phyloP scores from a whole-genome alignment of 129 eudicot genomes.

The Escallonia rubra region DNA sequence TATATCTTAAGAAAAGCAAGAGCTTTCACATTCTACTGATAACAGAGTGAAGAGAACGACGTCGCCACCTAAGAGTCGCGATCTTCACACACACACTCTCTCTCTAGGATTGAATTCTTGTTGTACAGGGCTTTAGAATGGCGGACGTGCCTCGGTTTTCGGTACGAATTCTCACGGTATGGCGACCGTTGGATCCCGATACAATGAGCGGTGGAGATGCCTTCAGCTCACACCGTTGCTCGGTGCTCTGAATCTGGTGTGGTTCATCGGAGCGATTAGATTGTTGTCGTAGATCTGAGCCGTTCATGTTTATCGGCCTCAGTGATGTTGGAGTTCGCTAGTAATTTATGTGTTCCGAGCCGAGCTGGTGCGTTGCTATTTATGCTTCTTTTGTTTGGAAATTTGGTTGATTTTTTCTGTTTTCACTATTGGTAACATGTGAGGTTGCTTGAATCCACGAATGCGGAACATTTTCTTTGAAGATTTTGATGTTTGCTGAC shows the following conservation, averaged over 20 bases:
- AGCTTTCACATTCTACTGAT: conserved; percentile 6
- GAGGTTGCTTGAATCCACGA: conserved; percentile 1
- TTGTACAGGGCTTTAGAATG: not conserved
- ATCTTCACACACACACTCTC: not conserved
- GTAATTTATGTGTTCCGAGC: conserved; percentile 9
- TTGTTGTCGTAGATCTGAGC: conserved; percentile 37
- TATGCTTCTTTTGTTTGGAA: conserved; percentile 7
- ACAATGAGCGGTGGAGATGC: conserved; percentile 14
- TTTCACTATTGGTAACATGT: conserved; percentile 2
- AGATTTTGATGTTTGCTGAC: not conserved
- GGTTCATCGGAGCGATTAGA: conserved; percentile 5
- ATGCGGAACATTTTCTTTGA: not conserved
- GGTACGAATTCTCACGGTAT: conserved; percentile 14
- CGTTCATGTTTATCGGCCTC: conserved; percentile 25
- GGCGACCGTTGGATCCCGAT: conserved; percentile 13
- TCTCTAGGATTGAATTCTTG: conserved; percentile 16
- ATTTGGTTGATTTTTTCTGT: not conserved
- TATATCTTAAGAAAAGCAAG: not conserved
- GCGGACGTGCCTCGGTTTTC: conserved; percentile 7
- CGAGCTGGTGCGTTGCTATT: conserved; percentile 22
- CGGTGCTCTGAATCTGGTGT: not conserved
- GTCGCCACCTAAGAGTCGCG: conserved; percentile 13
- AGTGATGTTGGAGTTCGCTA: conserved; percentile 33
- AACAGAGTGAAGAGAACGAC: conserved; percentile 36
- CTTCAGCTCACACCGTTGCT: conserved; percentile 17